Evolutionary conservation across 768 basidiomycete species (phyloP).

Genomic region (Psilocybe subaeruginosa): DNA sequence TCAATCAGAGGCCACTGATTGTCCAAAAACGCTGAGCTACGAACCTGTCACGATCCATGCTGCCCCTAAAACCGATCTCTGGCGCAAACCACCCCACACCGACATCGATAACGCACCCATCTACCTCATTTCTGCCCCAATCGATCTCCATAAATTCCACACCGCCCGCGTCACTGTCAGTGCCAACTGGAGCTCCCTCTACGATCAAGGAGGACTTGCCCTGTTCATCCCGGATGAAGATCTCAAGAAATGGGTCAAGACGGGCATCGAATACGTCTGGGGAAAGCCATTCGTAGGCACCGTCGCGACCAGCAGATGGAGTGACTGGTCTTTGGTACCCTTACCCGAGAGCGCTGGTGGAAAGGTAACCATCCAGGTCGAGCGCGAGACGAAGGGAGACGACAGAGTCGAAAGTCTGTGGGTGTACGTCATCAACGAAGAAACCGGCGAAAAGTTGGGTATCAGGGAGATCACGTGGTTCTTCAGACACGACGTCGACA

Average conservation of each 20-base stretch:
- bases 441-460: slow-evolving; percentile 32
- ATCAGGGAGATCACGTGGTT: slow-evolving; percentile 36
- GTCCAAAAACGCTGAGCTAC: slow-evolving; percentile 26
- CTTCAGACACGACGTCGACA: slow-evolving; percentile 31
- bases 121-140: slow-evolving; percentile 28
- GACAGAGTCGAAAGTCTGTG: slow-evolving; percentile 35
- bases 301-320: slow-evolving; percentile 33
- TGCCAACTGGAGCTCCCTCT: slow-evolving; percentile 30
- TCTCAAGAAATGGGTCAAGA: slow-evolving; percentile 34
- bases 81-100: slow-evolving; percentile 33
- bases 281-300: slow-evolving; percentile 32
- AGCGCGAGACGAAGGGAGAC: slow-evolving; percentile 29
- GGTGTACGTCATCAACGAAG: slow-evolving; percentile 31
- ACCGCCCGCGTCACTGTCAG: slow-evolving; percentile 33
- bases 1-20: slow-evolving; percentile 19
- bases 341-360: slow-evolving; percentile 24
- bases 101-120: slow-evolving; percentile 34
- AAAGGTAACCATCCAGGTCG: slow-evolving; percentile 31
- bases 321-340: slow-evolving; percentile 35
- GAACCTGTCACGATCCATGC: slow-evolving; percentile 28
- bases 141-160: slow-evolving; percentile 32
- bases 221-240: slow-evolving; percentile 36
- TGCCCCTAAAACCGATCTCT: slow-evolving; percentile 32
- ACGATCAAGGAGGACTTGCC: slow-evolving; percentile 34
- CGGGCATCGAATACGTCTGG: slow-evolving; percentile 33